Conservation (phyloP, 2,329 filamentous ascomycete species). For the Hawksworthiomyces lignivorus region DNA sequence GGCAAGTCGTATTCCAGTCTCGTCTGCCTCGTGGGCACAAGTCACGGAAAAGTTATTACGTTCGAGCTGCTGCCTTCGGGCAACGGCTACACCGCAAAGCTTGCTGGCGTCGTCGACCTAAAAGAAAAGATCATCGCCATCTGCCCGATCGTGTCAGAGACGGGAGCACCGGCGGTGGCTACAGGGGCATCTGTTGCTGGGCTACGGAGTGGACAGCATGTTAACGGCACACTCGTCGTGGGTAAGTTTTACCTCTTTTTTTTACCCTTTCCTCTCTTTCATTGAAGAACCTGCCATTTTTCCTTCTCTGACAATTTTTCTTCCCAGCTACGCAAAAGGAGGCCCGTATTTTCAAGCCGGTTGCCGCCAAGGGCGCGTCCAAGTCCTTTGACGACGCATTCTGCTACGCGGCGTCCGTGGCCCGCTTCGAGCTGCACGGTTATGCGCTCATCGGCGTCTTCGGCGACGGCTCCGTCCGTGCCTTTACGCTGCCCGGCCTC, state of each 20-base stretch:
- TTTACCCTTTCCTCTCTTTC: neutral
- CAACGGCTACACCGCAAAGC: conserved; percentile 63
- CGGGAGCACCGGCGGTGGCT: conserved; percentile 67
- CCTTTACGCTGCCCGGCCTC: conserved; percentile 78
- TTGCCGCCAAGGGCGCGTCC: conserved; percentile 79
- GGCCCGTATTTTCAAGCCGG: conserved; percentile 81
- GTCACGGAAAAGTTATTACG: conserved; percentile 71
- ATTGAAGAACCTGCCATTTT: no score
- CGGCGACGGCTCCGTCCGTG: conserved; percentile 70
- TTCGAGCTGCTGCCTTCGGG: conserved; percentile 81
- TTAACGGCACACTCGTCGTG: conserved; percentile 74
- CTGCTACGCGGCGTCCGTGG: conserved; percentile 73
- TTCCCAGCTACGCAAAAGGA: conserved; percentile 56
- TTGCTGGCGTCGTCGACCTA: conserved; percentile 59
- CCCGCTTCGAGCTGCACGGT: conserved; percentile 65
- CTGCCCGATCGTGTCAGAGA: conserved; percentile 69
- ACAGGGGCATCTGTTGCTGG: conserved; percentile 68
- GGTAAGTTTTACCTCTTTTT: conserved; percentile 35
- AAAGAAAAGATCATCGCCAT: conserved; percentile 69
- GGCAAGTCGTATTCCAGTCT: conserved; percentile 96
- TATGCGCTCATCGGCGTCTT: conserved; percentile 78
- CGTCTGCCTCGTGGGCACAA: conserved; percentile 84
- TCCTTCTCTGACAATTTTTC: neutral
- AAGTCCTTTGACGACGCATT: conserved; percentile 79
- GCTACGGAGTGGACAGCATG: conserved; percentile 63